Percentiles rank a stretch among this genome's conserved stretches.
These are phyloP conservation scores for Pilaira anomala DNA, from an alignment of 192 early-diverging fungal species.

Conservation along the genomic window DNA sequence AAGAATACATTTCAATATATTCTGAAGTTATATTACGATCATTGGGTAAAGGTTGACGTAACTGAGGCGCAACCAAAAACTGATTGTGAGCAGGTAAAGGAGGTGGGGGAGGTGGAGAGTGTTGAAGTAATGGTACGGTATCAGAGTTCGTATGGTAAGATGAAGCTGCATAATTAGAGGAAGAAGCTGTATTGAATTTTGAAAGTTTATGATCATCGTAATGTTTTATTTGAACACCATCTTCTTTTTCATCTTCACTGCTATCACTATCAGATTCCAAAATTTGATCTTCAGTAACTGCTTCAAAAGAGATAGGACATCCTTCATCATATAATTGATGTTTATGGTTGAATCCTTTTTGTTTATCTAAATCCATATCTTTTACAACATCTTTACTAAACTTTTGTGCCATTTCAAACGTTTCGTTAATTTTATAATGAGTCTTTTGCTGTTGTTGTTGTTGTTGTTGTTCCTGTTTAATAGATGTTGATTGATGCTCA, in stretches of 20 bases:
- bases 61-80: background rate
- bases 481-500: slow-evolving; percentile 13
- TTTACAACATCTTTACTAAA: slow-evolving; percentile 1
- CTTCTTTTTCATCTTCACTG: background rate
- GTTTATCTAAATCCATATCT: slow-evolving; percentile 11
- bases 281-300: slow-evolving; percentile 13
- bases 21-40: slow-evolving; percentile 21
- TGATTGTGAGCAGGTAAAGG: background rate
- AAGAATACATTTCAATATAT: slow-evolving; percentile 14
- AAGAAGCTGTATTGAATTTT: background rate
- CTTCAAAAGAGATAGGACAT: slow-evolving; percentile 12
- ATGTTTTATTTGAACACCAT: slow-evolving; percentile 1
- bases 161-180: background rate
- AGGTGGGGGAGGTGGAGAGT: background rate
- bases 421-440: background rate
- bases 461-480: background rate
- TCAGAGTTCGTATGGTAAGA: background rate
- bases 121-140: background rate
- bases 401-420: slow-evolving; percentile 3
- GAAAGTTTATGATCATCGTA: background rate
- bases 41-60: background rate
- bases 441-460: background rate
- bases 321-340: slow-evolving; percentile 10
- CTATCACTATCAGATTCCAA: slow-evolving; percentile 4
- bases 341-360: background rate